phyloP scores from a whole-genome alignment of 805 yeast species.

The Lipomyces sp. region DNA sequence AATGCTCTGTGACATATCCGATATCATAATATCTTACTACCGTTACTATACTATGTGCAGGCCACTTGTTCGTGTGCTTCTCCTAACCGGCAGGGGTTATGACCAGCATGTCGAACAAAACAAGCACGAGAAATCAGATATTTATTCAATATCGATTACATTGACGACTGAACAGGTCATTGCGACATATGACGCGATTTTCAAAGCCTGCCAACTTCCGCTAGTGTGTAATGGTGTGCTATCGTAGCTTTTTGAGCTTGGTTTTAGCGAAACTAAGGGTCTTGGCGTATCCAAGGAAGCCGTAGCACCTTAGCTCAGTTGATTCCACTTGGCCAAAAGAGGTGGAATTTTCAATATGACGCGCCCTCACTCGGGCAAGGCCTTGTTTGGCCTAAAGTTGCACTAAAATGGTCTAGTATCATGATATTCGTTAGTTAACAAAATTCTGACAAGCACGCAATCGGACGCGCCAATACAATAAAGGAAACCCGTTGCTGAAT shows the following conservation, averaged over 20 bases:
- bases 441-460: not conserved
- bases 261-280: not conserved
- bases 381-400: not conserved
- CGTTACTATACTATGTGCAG: slow-evolving; percentile 5
- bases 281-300: not conserved
- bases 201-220: not conserved
- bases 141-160: not conserved
- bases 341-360: not conserved
- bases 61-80: slow-evolving; percentile 1
- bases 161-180: not conserved
- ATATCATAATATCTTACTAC: not conserved
- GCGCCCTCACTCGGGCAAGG: not conserved
- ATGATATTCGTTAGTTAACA: not conserved
- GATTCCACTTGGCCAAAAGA: not conserved
- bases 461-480: not conserved
- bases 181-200: slow-evolving; percentile 7
- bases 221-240: not conserved
- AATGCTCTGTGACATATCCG: not conserved
- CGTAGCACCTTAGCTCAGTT: not conserved
- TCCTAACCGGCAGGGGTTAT: not conserved
- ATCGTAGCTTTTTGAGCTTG: not conserved
- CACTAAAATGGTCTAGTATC: not conserved
- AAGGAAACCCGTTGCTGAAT: not conserved
- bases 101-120: not conserved
- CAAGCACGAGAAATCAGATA: slow-evolving; percentile 1